Evolutionary conservation across 352 stramenopile species (phyloP), one percentile per base, ranked within the genome.

Genomic region (Thalassiosira livingstoniorum): DNA sequence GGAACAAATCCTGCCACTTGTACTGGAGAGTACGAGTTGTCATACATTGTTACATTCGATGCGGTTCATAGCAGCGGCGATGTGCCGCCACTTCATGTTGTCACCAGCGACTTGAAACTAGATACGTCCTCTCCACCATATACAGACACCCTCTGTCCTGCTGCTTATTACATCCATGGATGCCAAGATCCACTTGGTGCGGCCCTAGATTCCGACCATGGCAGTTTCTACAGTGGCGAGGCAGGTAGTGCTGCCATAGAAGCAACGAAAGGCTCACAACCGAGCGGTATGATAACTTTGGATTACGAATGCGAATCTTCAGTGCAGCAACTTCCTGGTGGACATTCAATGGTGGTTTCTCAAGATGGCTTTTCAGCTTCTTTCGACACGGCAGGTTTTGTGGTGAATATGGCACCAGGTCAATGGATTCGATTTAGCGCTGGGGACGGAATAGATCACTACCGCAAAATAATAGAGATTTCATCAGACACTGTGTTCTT

Each of bases 11-110:
- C 75, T 65, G 84, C 84, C 18, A 78, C 43, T 45, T 90, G 84
- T 57, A 78, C 65, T 65, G 82, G 82, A 25, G 78, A 90, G 18
- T 94, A 96, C 69, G 70, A 97, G 37, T 90, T 96, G 39, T 82
- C 91, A 25, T 98, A 96, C 83, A 87, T 92, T 1, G 93, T 98
- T 31, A 93, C 83, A 3, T 99, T 98, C 66, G 84, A 92, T 23
- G 95, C 95, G 4, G 35, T 95, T 37, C 87, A 90, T 55, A 91
- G 95, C 1, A 91, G 91, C 47, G 97, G 97, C 15, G 92, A 98
- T 75, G 93, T 99, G 0, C 95, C 97, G 0, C 43, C 84, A 62
- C 2, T 90, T 35, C 89, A 72, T 47, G 32, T 91, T 57, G 80
- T 86, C 34, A 74, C 61, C 2, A 88, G 78, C 64, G 73, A 80